Base-by-base conservation (phyloP, 306 rosid species). In the Neltuma alba region DNA sequence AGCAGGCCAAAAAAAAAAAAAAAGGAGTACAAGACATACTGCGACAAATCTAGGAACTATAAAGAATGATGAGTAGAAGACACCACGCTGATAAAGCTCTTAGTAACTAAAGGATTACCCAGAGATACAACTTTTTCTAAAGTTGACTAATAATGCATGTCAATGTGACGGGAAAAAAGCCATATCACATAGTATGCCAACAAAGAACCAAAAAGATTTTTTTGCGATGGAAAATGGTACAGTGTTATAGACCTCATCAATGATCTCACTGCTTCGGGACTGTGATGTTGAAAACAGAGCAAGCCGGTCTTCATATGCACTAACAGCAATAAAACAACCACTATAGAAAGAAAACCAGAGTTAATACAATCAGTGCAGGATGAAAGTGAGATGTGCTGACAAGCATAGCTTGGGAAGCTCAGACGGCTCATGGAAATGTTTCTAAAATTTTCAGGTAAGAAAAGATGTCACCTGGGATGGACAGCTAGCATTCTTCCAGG, bases 281-380 rank as follows among this genome's bases (percentile, higher is more conserved):
- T 65, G 57, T 76, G 97, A 94, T 91, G 89, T 73, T 15, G 97
- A 91, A 86, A 94, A 87, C 80, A 94, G 75, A 72, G 92, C 97
- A 91, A 92, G 54, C 50, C 81, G 90, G 85, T 87, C 89, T 87
- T 89, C 97, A 82, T 88, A 94, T 65, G 97, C 97, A 84, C 97
- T 91, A 57, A 84, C 88, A 86, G 99, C 99, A 81, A 94, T 85
- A 86, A 91, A 94, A 87, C 93, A 91, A 87, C 97, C 99, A 87
- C 97, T 92, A 91, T 55, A 89, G 57, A 87, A 83, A 79, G 84
- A 76, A 73, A 85, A 77, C 34, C 67, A 36, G 13, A 9, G 61
- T 84, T 80, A 87, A 41, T 41, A 40, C 73, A 68, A 14, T 18
- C 18, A 40, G 18, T 12, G 36, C 52, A 40, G 21, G 28, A 70